phyloP scores from a whole-genome alignment of 345 rosid genomes.

The Reutealis trisperma region DNA sequence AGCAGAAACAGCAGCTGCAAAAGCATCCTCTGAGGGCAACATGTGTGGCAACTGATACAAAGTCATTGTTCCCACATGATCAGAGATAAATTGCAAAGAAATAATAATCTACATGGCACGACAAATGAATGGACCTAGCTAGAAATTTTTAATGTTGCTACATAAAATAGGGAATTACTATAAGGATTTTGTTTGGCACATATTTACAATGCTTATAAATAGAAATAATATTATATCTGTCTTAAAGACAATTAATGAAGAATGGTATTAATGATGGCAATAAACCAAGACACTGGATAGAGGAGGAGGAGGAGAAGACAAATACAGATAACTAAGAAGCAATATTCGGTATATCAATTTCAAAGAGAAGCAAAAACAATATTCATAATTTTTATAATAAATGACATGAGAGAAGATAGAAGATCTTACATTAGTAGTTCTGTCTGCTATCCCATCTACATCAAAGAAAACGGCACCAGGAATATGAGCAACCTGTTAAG shows the following conservation, averaged over 20 bases:
- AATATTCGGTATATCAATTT: not conserved
- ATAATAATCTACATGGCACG: not conserved
- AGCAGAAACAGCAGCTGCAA: slow-evolving; percentile 95
- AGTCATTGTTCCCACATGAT: slow-evolving; percentile 11
- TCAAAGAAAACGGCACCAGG: slow-evolving; percentile 97
- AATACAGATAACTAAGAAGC: too few relatives aligned
- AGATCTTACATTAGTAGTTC: slow-evolving; percentile 61
- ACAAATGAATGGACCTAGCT: not conserved
- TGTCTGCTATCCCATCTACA: slow-evolving; percentile 91
- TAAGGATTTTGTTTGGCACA: not conserved
- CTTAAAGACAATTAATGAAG: too few relatives aligned
- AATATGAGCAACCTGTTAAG: slow-evolving; percentile 87
- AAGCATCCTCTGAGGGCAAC: slow-evolving; percentile 96
- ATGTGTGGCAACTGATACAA: slow-evolving; percentile 87
- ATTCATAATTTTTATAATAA: not conserved
- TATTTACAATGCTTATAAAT: too few relatives aligned
- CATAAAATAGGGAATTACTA: slow-evolving; percentile 2
- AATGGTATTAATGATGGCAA: too few relatives aligned
- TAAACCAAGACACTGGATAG: not conserved
- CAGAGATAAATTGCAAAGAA: slow-evolving; percentile 2
- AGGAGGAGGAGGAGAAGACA: not conserved
- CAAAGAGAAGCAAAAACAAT: not conserved
- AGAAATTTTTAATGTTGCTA: not conserved
- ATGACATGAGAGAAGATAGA: slow-evolving; percentile 7
- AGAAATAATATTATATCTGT: too few relatives aligned